phyloP scores from a whole-genome alignment of 129 eudicot genomes.

The Artemisia annua region DNA sequence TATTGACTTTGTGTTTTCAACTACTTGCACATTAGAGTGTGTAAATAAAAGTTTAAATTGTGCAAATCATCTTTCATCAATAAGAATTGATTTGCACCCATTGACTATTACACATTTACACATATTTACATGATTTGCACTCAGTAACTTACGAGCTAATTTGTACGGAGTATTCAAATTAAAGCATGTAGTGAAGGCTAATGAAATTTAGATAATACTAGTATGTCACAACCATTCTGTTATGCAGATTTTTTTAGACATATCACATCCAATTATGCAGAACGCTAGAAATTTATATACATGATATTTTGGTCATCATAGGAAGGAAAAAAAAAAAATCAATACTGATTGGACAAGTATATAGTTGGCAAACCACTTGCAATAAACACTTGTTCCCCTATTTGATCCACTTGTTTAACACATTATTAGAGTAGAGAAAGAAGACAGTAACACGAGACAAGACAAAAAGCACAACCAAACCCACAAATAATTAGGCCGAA shows the following conservation, averaged over 20 bases:
- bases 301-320: background rate
- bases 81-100: too few relatives aligned
- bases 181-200: too few relatives aligned
- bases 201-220: too few relatives aligned
- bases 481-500: slow-evolving; percentile 13
- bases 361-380: slow-evolving; percentile 3
- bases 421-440: slow-evolving; percentile 24
- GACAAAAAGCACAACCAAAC: slow-evolving; percentile 34
- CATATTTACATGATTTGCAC: too few relatives aligned
- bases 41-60: too few relatives aligned
- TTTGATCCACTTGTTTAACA: slow-evolving; percentile 12
- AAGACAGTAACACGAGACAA: slow-evolving; percentile 20
- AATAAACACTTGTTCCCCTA: slow-evolving; percentile 20
- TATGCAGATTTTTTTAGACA: background rate
- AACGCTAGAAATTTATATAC: background rate
- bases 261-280: background rate
- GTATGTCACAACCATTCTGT: background rate
- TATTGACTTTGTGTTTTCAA: too few relatives aligned
- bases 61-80: too few relatives aligned
- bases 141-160: too few relatives aligned
- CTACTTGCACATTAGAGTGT: too few relatives aligned
- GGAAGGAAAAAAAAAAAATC: background rate
- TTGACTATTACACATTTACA: too few relatives aligned
- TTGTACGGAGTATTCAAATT: too few relatives aligned
- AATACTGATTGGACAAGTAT: background rate